Evolutionary conservation across 192 early-diverging fungal species (phyloP), one percentile per base, ranked within the genome.

Genomic region (Entomortierella chlamydospora): DNA sequence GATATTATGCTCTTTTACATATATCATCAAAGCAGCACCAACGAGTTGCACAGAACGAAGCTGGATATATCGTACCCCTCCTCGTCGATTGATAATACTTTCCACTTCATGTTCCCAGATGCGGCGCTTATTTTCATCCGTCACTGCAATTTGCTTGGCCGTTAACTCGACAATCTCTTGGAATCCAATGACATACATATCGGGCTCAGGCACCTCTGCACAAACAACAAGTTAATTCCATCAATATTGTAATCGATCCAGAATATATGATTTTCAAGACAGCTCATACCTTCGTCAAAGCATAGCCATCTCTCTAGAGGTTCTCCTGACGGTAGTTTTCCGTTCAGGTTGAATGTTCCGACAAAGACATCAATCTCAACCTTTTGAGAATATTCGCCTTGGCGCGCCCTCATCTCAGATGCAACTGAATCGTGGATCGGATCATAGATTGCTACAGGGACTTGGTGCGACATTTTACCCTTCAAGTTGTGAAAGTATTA

Each of bases 91-190:
- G n/a, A 90, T 64, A 0, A 82, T 83, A 4, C 45, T 66, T 47
- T 85, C 87, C 33, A 89, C 81, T 58, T 88, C 82, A 15, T 81
- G 64, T 49, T 90, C 88, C 88, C 81, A 77, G 26, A 72, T 57
- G 13, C 63, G 70, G 71, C 88, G 51, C 53, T 81, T 81, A 20
- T 68, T 64, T 20, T 81, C 79, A 33, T 72, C 67, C 28, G 72
- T 72, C 11, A 68, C 72, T 39, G 63, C 54, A 58, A 87, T 85
- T 69, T 90, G 88, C 64, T 87, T 87, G 2, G 88, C 83, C 20
- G 81, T 95, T 50, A 99, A 81, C 77, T 98, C 92, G n/a, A 99
- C 97, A 28, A 99, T 90, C 73, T 99, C 98, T 72, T 99, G 97
- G 56, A 98, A 93, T 15, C 95, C 97, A 71, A 99, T 91, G 1